A percentile compares a stretch with the other conserved stretches of the same genome.
phyloP scores from a whole-genome alignment of 2,329 filamentous ascomycete genomes.

The Aureobasidium sp. region DNA sequence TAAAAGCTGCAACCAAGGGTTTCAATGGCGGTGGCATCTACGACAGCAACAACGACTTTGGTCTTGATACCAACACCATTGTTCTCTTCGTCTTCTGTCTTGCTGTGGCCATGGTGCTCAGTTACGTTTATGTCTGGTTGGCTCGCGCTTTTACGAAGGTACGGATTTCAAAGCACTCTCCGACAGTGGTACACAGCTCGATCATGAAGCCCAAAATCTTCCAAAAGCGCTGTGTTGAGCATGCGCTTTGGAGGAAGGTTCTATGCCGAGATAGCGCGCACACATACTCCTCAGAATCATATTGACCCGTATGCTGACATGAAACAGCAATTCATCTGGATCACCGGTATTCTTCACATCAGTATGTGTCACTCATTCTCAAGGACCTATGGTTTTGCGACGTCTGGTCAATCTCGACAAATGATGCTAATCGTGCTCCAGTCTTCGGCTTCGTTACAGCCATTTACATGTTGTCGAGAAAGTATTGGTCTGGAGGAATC shows the following conservation, averaged over 20 bases:
- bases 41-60: conserved; percentile 56
- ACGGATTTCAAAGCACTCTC: not conserved
- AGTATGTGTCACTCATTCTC: no score
- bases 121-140: conserved; percentile 67
- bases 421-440: no score
- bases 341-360: conserved; percentile 83
- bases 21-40: conserved; percentile 70
- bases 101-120: conserved; percentile 64
- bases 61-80: conserved; percentile 74
- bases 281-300: no score
- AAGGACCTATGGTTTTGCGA: no score
- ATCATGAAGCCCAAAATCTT: not conserved
- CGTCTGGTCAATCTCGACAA: no score
- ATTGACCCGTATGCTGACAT: conserved; percentile 20
- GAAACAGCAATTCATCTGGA: conserved; percentile 79
- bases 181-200: no score
- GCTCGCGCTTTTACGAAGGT: conserved; percentile 55
- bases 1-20: conserved; percentile 50
- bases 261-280: no score
- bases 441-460: conserved; percentile 78
- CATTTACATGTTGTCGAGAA: conserved; percentile 72
- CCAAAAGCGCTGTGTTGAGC: not conserved
- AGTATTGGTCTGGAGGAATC: conserved; percentile 77
- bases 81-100: conserved; percentile 78
- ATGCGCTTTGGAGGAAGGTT: not conserved